phyloP scores from a whole-genome alignment of 2,329 filamentous ascomycete genomes.

The Fusarium tanahbumbuense region DNA sequence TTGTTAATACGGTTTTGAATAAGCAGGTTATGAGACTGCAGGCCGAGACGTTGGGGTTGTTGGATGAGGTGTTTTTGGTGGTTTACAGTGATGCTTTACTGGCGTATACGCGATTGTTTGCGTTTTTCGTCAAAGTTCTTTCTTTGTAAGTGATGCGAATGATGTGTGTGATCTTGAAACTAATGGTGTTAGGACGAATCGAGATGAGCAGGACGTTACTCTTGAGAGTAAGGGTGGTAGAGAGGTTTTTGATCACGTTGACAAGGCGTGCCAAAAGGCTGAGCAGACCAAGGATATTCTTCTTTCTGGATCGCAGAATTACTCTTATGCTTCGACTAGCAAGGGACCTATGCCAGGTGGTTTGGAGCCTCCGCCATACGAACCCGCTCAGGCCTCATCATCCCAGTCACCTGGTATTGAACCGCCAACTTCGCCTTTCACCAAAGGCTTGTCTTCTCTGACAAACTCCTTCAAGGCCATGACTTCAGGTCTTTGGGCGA shows the following conservation, averaged over 20 bases:
- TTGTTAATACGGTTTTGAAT: constrained; percentile 45
- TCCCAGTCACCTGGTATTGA: constrained; percentile 7
- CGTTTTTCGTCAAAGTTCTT: constrained; percentile 38
- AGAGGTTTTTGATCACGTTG: constrained; percentile 37
- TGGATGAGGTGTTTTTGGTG: constrained; percentile 45
- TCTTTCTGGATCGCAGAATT: not conserved
- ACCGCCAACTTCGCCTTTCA: constrained; percentile 21
- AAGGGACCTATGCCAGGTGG: constrained; percentile 19
- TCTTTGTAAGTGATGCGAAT: constrained; percentile 37
- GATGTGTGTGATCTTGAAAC: not conserved
- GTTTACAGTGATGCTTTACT: constrained; percentile 43
- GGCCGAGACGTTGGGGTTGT: constrained; percentile 33
- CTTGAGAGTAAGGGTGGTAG: constrained; percentile 35
- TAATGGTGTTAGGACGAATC: constrained; percentile 16
- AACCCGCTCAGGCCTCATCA: constrained; percentile 29
- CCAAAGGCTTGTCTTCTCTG: constrained; percentile 47
- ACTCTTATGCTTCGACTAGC: constrained; percentile 29
- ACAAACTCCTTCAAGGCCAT: constrained; percentile 53
- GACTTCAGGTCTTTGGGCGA: constrained; percentile 48
- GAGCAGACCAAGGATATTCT: constrained; percentile 37
- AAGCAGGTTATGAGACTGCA: constrained; percentile 52
- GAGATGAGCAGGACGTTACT: constrained; percentile 42
- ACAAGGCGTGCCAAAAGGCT: constrained; percentile 31
- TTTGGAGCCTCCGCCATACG: constrained; percentile 45
- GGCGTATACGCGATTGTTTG: constrained; percentile 45